Evolutionary conservation across 2,329 filamentous ascomycete genomes (phyloP), one percentile per base, ranked within the genome.

Genomic region (Leptodontidium sp.): DNA sequence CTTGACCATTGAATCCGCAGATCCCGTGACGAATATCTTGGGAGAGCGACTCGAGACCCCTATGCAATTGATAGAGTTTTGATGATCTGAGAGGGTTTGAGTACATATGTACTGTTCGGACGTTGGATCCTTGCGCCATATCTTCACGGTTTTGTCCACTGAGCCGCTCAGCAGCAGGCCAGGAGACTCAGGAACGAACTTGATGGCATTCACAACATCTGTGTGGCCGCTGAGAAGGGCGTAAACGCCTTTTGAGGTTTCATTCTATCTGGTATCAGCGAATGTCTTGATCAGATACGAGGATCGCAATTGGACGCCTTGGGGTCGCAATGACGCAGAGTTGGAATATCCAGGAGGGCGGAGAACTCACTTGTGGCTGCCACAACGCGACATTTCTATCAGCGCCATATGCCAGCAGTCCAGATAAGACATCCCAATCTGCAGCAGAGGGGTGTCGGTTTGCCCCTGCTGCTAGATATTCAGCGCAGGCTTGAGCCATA

Each of bases 361-460:
- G 17, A 17, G 57, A 68, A 82, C 89, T 81, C 84, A 94, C 93
- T 78, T 86, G 80, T 66, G 94, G 94, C 78, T 89, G 85, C 96
- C 96, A 99, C 50, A 98, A 78, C 53, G 94, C 95, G 75, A 99
- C 87, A 81, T 96, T 96, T 74, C 90, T 90, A 80, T 97, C 93
- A 9, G 94, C 91, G 40, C 96, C 96, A 82, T 93, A 99, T 38
- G 94, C 96, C 65, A 99, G 84, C 55, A 94, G 79, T 11, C 91
- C 92, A 24, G 83, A 83, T 6, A 45, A 11, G 71, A 86, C 82
- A 77, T 92, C 89, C 96, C 96, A 99, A 82, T 98, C 95, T 35
- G 95, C 94, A 35, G 93, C 92, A 17, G 91, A 90, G 21, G 95
- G 92, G 76, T 98, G 93, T 75, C 95, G 87, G 80, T 98, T 99